Percentiles rank a stretch among this genome's conserved stretches.
phyloP scores from a whole-genome alignment of 2,329 filamentous ascomycete genomes.

The Fusarium oligoseptatum region DNA sequence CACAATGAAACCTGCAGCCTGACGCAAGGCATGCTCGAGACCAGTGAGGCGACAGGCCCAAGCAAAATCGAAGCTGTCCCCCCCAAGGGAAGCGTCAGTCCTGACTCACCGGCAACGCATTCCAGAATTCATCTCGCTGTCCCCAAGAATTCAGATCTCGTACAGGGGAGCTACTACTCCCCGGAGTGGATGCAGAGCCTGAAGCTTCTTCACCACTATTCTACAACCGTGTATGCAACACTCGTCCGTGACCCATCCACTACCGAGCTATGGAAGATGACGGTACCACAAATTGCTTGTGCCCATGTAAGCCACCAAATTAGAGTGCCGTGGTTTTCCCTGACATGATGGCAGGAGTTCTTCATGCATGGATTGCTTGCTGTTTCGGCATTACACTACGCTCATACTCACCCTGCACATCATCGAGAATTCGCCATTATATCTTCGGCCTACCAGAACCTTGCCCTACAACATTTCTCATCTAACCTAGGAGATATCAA shows the following conservation, averaged over 20 bases:
- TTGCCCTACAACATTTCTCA: slow-evolving; percentile 22
- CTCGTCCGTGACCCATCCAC: neutral
- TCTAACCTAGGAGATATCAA: slow-evolving; percentile 9
- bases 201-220: slow-evolving; percentile 24
- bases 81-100: neutral
- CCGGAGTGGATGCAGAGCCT: slow-evolving; percentile 25
- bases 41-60: neutral
- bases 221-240: slow-evolving; percentile 6
- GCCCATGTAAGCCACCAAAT: slow-evolving; percentile 5
- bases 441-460: slow-evolving; percentile 25
- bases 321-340: neutral
- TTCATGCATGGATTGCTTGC: slow-evolving; percentile 31
- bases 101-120: neutral
- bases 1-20: neutral
- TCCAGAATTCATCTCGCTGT: neutral
- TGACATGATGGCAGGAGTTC: slow-evolving; percentile 16
- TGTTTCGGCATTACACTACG: slow-evolving; percentile 24
- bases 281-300: slow-evolving; percentile 21
- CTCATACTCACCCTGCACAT: slow-evolving; percentile 12
- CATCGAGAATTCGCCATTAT: slow-evolving; percentile 20
- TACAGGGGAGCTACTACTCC: neutral
- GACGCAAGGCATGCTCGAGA: neutral
- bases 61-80: neutral
- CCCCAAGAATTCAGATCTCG: neutral
- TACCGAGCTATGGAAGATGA: slow-evolving; percentile 10